Evolutionary conservation across 2,329 filamentous ascomycete genomes (phyloP).

Genomic region (Pseudogymnoascus sp.): DNA sequence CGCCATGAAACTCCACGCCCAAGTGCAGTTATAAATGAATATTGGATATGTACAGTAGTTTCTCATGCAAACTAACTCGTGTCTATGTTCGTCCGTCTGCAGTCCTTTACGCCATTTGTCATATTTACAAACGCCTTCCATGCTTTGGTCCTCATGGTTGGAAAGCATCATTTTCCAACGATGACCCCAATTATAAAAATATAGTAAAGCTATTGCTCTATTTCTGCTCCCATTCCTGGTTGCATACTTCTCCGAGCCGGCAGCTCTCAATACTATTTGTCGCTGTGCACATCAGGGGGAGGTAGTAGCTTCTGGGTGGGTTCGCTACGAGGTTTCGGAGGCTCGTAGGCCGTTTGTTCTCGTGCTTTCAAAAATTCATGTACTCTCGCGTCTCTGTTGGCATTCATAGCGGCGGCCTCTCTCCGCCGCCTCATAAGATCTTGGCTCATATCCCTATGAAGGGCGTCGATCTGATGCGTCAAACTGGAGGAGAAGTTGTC

Average conservation of each 20-base stretch:
- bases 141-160: not conserved
- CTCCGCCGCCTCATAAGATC: conserved; percentile 49
- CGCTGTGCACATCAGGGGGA: not conserved
- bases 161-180: not conserved
- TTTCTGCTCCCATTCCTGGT: not conserved
- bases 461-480: conserved; percentile 57
- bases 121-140: not conserved
- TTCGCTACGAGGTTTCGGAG: not conserved
- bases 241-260: not conserved
- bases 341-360: conserved; percentile 35
- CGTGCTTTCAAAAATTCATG: conserved; percentile 69
- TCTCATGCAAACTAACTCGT: not conserved
- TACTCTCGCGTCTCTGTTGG: conserved; percentile 58
- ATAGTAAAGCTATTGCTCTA: not conserved
- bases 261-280: not conserved
- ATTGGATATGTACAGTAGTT: not conserved
- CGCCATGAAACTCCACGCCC: not conserved
- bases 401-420: conserved; percentile 44
- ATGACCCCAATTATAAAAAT: not conserved
- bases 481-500: conserved; percentile 53
- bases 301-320: conserved; percentile 3
- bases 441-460: conserved; percentile 59
- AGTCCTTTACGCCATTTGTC: not conserved
- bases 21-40: not conserved
- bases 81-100: not conserved